These are phyloP conservation scores for Papilionanthe hybrid DNA, from an alignment of 116 monocot species.

Conservation along the genomic window DNA sequence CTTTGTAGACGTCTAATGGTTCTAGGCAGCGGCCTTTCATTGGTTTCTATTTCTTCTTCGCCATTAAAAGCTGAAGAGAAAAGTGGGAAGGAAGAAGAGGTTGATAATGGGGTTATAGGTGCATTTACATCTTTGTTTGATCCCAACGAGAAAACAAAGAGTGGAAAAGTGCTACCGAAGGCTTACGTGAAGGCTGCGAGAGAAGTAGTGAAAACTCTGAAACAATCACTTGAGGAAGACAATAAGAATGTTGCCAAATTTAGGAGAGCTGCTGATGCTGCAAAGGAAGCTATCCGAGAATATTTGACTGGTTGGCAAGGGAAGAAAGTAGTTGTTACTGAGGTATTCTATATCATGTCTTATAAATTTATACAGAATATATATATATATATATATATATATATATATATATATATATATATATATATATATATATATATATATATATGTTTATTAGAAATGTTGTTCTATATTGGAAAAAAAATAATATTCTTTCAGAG, in stretches of 20 bases:
- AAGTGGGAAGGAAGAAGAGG: slow-evolving; percentile 22
- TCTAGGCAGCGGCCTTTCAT: slow-evolving; percentile 24
- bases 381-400: too few relatives aligned
- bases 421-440: too few relatives aligned
- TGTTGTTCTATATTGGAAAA: too few relatives aligned
- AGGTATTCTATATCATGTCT: slow-evolving; percentile 14
- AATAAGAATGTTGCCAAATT: slow-evolving; percentile 65
- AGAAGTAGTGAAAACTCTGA: slow-evolving; percentile 79
- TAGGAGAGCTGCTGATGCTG: slow-evolving; percentile 85
- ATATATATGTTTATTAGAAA: too few relatives aligned
- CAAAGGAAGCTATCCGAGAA: slow-evolving; percentile 83
- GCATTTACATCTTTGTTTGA: slow-evolving; percentile 73
- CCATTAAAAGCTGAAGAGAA: slow-evolving; percentile 54
- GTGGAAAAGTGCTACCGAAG: slow-evolving; percentile 85
- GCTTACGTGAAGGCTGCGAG: slow-evolving; percentile 76
- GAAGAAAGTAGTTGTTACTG: slow-evolving; percentile 42
- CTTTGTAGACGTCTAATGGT: slow-evolving; percentile 34
- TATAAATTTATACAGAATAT: too few relatives aligned
- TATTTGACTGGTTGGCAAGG: slow-evolving; percentile 81
- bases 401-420: too few relatives aligned
- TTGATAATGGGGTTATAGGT: slow-evolving; percentile 38
- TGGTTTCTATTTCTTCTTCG: slow-evolving; percentile 20
- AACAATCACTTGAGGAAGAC: slow-evolving; percentile 77
- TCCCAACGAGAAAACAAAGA: slow-evolving; percentile 85
- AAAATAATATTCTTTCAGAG: too few relatives aligned